These are phyloP conservation scores for Rosa hybrid DNA, from an alignment of 331 rosid genomes.

Conservation along the genomic window DNA sequence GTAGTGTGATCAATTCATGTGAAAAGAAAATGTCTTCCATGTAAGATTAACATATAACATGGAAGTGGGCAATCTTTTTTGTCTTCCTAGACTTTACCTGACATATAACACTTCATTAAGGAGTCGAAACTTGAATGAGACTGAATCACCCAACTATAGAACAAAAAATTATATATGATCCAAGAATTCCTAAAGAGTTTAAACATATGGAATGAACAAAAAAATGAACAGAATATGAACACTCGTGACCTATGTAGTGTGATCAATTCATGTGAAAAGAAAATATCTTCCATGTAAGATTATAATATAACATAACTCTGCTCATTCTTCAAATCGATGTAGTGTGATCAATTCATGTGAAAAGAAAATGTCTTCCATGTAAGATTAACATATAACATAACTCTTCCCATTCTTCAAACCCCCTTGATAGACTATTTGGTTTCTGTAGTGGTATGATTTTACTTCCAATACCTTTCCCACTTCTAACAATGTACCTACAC, in stretches of 20 bases:
- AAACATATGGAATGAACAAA: neutral
- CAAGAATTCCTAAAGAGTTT: too few species aligned
- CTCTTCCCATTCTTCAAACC: conserved; percentile 24
- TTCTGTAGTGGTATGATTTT: conserved; percentile 27
- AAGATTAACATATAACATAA: neutral
- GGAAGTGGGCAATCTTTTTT: too few species aligned
- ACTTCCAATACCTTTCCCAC: conserved; percentile 20
- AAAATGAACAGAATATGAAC: neutral
- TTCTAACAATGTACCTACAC: neutral
- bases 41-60: neutral
- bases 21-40: neutral
- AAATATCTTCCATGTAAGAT: neutral
- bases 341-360: neutral
- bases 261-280: neutral
- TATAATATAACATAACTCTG: neutral
- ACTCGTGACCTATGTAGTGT: neutral
- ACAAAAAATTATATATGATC: too few species aligned
- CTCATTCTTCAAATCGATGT: conserved; percentile 25
- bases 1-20: neutral
- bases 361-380: neutral
- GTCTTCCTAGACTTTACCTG: too few species aligned
- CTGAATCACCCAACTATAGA: too few species aligned
- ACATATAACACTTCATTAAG: too few species aligned
- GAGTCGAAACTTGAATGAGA: too few species aligned
- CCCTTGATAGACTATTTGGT: conserved; percentile 25